Conservation (phyloP, 331 rosid species). For the Quercus tomentella region DNA sequence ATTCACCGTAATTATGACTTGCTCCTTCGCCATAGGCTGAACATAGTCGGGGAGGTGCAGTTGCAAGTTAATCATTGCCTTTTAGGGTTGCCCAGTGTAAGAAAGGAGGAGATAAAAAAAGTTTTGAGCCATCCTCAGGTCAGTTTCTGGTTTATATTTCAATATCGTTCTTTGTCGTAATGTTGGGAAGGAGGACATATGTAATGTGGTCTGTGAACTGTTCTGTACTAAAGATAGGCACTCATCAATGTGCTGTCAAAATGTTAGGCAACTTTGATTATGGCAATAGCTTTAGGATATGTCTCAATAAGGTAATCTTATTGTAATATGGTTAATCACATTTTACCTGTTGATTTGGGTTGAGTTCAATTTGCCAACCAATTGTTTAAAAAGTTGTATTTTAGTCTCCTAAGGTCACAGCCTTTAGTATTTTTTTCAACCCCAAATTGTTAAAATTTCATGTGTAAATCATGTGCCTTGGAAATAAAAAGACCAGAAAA, state of each 20-base stretch:
- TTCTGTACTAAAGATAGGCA: slow-evolving; percentile 12
- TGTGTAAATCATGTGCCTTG: no score
- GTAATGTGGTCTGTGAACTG: slow-evolving; percentile 11
- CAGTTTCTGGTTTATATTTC: slow-evolving; percentile 19
- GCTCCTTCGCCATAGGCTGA: slow-evolving; percentile 87
- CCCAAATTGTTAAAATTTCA: no score
- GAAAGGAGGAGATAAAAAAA: slow-evolving; percentile 62
- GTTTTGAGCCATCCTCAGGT: slow-evolving; percentile 93
- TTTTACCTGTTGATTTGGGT: no score
- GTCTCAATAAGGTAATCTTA: neutral
- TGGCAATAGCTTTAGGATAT: slow-evolving; percentile 9
- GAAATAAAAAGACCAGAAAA: no score
- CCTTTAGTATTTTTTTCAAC: no score
- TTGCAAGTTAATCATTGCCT: slow-evolving; percentile 79
- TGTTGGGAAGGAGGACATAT: slow-evolving; percentile 2
- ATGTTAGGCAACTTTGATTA: neutral
- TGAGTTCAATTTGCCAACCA: no score
- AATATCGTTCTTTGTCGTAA: neutral
- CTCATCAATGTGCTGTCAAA: slow-evolving; percentile 10
- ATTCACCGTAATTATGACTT: slow-evolving; percentile 90
- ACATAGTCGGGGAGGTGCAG: slow-evolving; percentile 91
- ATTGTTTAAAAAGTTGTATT: no score
- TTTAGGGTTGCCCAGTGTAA: slow-evolving; percentile 71
- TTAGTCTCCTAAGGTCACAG: no score
- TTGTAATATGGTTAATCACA: no score